These are phyloP conservation scores for Exophiala spinifera DNA, from an alignment of 2,329 filamentous ascomycete genomes.

Conservation along the genomic window DNA sequence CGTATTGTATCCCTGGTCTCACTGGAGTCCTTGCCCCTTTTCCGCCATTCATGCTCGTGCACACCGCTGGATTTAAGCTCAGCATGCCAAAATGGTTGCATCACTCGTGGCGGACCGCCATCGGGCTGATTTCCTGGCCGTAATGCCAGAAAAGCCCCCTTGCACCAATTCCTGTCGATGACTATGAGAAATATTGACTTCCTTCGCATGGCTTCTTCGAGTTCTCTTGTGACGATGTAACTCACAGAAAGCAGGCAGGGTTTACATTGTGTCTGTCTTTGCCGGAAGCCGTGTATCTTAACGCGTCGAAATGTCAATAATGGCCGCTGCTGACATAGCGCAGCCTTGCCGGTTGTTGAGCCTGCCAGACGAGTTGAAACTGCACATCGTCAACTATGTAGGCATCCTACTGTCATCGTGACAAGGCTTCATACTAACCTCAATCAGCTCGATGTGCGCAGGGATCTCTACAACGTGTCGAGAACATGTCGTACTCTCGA, in stretches of 20 bases:
- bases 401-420: constrained; percentile 1
- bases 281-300: not conserved
- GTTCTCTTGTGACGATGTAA: no score
- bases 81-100: not conserved
- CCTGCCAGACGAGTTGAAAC: constrained; percentile 27
- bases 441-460: constrained; percentile 21
- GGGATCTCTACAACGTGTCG: constrained; percentile 29
- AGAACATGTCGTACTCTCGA: constrained; percentile 27
- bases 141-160: no score
- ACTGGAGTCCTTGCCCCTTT: no score
- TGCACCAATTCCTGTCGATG: no score
- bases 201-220: no score
- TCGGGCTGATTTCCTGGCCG: not conserved
- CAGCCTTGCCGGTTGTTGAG: constrained; percentile 24
- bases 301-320: constrained; percentile 6
- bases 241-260: no score
- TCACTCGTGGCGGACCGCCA: not conserved
- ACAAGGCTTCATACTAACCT: constrained; percentile 7
- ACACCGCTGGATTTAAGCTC: no score
- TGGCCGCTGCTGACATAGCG: constrained; percentile 2
- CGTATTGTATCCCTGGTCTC: no score
- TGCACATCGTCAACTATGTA: constrained; percentile 27
- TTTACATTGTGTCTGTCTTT: not conserved
- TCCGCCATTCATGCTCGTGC: no score
- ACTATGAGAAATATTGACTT: no score